A percentile compares a stretch with the other conserved stretches of the same genome.
phyloP scores from a whole-genome alignment of 441 rosid species.

The Erodium chrysanthum region DNA sequence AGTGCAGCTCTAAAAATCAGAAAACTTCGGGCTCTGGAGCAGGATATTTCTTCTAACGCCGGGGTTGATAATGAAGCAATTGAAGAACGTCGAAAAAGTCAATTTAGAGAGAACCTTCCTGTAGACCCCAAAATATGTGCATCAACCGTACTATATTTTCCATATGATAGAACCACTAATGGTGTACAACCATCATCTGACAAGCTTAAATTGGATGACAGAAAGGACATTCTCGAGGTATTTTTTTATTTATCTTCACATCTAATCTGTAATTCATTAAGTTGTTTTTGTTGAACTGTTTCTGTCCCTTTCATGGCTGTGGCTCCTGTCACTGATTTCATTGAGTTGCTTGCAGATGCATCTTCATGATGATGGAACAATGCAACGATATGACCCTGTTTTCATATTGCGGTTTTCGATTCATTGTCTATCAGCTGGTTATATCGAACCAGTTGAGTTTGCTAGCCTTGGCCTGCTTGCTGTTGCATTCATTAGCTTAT shows the following conservation, averaged over 20 bases:
- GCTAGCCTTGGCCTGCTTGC: conserved; percentile 86
- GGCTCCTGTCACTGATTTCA: neutral
- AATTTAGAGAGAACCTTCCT: conserved; percentile 71
- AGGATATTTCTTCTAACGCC: conserved; percentile 28
- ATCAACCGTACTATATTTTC: conserved; percentile 56
- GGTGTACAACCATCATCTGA: conserved; percentile 24
- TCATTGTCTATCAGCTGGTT: conserved; percentile 47
- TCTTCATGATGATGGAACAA: conserved; percentile 26
- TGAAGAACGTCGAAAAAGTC: conserved; percentile 44
- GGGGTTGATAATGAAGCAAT: conserved; percentile 34
- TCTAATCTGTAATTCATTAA: neutral
- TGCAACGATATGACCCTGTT: conserved; percentile 66
- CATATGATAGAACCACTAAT: conserved; percentile 42
- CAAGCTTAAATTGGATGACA: conserved; percentile 26
- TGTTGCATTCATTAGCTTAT: conserved; percentile 63
- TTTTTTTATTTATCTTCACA: neutral
- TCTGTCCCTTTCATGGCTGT: neutral
- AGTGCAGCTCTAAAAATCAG: conserved; percentile 47
- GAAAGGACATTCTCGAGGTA: conserved; percentile 32
- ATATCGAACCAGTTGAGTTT: conserved; percentile 75
- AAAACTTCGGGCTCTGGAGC: conserved; percentile 41
- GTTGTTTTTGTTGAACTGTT: neutral
- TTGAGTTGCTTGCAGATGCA: conserved; percentile 36
- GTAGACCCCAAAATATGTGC: conserved; percentile 66
- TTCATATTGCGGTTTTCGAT: conserved; percentile 64